Evolutionary conservation across 768 basidiomycete genomes (phyloP).

Genomic region (Hebeloma cylindrosporum): DNA sequence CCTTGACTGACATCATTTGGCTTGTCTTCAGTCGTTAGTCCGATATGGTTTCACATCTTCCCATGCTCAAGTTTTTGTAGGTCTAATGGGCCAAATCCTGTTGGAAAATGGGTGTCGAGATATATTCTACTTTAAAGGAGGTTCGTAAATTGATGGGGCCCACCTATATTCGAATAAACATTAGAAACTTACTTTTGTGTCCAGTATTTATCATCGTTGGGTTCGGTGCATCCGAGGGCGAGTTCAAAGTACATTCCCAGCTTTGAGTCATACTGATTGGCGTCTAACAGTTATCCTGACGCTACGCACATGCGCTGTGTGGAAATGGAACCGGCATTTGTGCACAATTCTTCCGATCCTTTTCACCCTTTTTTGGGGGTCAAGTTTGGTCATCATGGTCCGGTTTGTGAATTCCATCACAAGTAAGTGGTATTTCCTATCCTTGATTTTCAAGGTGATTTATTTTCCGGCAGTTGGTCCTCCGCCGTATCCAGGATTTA

Average conservation of each 20-base stretch:
- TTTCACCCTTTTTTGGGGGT: conserved; percentile 4
- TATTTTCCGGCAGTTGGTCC: not conserved
- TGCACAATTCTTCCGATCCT: conserved; percentile 1
- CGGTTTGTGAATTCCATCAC: conserved; percentile 6
- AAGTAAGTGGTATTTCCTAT: conserved; percentile 3
- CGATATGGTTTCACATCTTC: not conserved
- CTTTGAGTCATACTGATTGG: not conserved
- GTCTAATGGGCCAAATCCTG: conserved; percentile 2
- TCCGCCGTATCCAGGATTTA: conserved; percentile 2
- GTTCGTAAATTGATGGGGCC: conserved; percentile 1
- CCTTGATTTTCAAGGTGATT: not conserved
- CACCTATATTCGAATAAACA: too few relatives aligned
- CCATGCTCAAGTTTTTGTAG: conserved; percentile 1
- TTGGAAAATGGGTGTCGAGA: not conserved
- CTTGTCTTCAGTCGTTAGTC: conserved; percentile 12
- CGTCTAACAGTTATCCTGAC: conserved; percentile 9
- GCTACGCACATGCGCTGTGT: conserved; percentile 14
- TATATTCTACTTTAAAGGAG: conserved; percentile 3
- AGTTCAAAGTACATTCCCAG: not conserved
- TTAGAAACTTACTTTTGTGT: not conserved
- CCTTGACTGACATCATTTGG: conserved; percentile 11
- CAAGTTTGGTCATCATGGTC: not conserved
- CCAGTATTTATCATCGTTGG: conserved; percentile 10
- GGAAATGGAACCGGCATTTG: conserved; percentile 7
- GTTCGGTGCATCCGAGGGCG: conserved; percentile 11